Percentiles rank a stretch among this genome's conserved stretches.
Evolutionary conservation across 352 stramenopile genomes (phyloP).

Genomic region (Stephanocyclus meneghinianus): DNA sequence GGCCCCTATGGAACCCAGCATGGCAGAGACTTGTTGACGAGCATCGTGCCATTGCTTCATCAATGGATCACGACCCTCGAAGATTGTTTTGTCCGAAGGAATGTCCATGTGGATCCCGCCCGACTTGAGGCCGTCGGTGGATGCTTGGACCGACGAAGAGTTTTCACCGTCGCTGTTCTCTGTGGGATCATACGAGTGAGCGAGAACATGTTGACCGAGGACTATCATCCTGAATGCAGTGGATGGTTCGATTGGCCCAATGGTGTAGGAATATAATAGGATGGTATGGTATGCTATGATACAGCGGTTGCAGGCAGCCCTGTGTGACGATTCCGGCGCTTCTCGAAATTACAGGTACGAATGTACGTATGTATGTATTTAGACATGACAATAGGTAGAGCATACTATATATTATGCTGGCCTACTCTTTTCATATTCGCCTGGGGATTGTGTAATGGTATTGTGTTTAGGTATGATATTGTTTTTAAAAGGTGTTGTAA

Average conservation of each 20-base stretch:
- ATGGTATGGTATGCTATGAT: too few relatives aligned
- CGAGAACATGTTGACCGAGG: constrained; percentile 17
- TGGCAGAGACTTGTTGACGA: constrained; percentile 17
- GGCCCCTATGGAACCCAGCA: constrained; percentile 39
- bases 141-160: background rate
- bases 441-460: too few relatives aligned
- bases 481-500: too few relatives aligned
- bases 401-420: too few relatives aligned
- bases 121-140: too few relatives aligned
- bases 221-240: constrained; percentile 20
- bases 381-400: too few relatives aligned
- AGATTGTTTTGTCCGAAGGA: background rate
- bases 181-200: background rate
- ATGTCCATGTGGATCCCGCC: background rate
- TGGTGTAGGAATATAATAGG: background rate
- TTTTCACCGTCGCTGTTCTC: background rate
- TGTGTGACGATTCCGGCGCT: too few relatives aligned
- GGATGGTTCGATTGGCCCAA: background rate
- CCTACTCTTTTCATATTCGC: too few relatives aligned
- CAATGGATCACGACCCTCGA: background rate
- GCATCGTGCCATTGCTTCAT: constrained; percentile 4
- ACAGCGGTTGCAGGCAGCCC: too few relatives aligned
- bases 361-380: too few relatives aligned
- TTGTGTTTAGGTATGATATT: too few relatives aligned
- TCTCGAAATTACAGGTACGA: too few relatives aligned